phyloP scores from a whole-genome alignment of 1,284 basidiomycete species.

The Athelia psychrophila region DNA sequence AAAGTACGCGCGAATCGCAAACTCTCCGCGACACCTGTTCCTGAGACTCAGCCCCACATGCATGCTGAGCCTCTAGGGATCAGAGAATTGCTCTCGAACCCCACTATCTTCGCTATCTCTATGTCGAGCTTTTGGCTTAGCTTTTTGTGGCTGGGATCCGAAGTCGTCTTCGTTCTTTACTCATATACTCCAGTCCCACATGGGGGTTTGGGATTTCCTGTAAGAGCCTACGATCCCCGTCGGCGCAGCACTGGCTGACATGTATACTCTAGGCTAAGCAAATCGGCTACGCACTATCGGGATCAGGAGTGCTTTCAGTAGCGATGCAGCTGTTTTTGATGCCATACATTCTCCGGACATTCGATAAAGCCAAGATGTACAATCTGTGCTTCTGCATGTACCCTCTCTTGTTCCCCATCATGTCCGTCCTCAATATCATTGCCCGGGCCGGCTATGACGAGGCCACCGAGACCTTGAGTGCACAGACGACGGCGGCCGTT shows the following conservation, averaged over 20 bases:
- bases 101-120: conserved; percentile 50
- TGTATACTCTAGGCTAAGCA: conserved; percentile 43
- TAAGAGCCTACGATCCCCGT: conserved; percentile 34
- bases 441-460: conserved; percentile 28
- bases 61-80: conserved; percentile 24
- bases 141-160: conserved; percentile 59
- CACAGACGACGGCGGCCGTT: conserved; percentile 21
- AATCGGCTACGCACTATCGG: conserved; percentile 58
- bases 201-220: conserved; percentile 58
- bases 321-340: conserved; percentile 44
- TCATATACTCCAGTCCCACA: conserved; percentile 57
- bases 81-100: conserved; percentile 40
- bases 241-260: neutral
- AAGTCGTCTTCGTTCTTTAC: conserved; percentile 66
- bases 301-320: conserved; percentile 40
- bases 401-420: conserved; percentile 39
- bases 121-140: conserved; percentile 52
- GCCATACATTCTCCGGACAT: conserved; percentile 42
- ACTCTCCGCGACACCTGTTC: neutral
- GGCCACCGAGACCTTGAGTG: conserved; percentile 19
- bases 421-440: conserved; percentile 44
- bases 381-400: conserved; percentile 44
- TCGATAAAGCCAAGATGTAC: conserved; percentile 41
- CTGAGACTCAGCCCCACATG: conserved; percentile 7
- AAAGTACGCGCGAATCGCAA: conserved; percentile 23